Conservation (phyloP, 345 rosid species). For the Cardamine occulta region DNA sequence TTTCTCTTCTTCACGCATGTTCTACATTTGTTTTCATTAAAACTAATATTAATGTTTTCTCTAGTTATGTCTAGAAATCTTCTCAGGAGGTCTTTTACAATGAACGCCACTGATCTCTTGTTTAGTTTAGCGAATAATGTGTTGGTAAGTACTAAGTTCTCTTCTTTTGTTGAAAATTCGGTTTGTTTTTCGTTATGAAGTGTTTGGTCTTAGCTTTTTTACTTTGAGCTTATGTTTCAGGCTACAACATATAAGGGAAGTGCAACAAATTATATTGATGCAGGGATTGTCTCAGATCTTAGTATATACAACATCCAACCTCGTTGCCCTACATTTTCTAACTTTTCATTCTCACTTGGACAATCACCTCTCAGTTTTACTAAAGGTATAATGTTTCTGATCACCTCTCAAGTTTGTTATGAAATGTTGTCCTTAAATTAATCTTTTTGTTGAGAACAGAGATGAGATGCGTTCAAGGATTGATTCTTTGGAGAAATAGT, state of each 20-base stretch:
- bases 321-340: conserved; percentile 55
- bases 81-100: conserved; percentile 46
- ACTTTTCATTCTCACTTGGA: conserved; percentile 40
- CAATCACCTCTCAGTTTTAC: conserved; percentile 28
- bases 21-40: conserved; percentile 5
- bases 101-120: conserved; percentile 46
- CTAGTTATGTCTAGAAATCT: conserved; percentile 59
- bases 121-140: conserved; percentile 52
- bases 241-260: conserved; percentile 56
- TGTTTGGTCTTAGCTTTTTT: neutral
- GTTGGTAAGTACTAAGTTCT: conserved; percentile 47
- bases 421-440: too few species aligned
- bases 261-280: conserved; percentile 53
- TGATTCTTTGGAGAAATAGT: conserved; percentile 68
- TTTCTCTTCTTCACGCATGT: neutral
- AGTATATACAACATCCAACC: conserved; percentile 61
- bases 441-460: neutral
- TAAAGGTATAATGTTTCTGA: conserved; percentile 45
- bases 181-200: neutral
- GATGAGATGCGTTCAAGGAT: conserved; percentile 49
- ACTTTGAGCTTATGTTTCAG: conserved; percentile 51
- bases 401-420: too few species aligned
- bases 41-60: conserved; percentile 17
- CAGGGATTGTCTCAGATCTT: conserved; percentile 52
- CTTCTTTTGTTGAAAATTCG: neutral